phyloP scores from a whole-genome alignment of 129 eudicot genomes.

The Flaveria bidentis region DNA sequence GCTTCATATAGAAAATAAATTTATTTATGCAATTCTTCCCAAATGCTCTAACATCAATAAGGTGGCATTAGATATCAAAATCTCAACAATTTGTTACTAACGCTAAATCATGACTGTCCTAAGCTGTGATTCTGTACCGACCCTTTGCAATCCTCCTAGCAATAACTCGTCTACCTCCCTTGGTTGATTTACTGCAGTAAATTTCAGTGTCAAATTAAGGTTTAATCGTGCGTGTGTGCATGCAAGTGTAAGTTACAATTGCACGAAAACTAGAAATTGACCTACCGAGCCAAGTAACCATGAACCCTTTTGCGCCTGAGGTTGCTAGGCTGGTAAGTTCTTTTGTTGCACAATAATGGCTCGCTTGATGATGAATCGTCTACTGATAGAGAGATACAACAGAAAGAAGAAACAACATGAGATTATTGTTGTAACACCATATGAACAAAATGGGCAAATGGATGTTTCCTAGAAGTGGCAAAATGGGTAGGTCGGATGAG shows the following conservation, averaged over 20 bases:
- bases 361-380: conserved; percentile 59
- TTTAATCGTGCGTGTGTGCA: neutral
- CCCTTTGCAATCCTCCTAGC: conserved; percentile 91
- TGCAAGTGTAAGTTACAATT: conserved; percentile 3
- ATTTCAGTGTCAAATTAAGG: neutral
- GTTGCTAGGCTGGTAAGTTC: conserved; percentile 93
- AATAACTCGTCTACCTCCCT: conserved; percentile 90
- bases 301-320: conserved; percentile 77
- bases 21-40: conserved; percentile 10
- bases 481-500: neutral
- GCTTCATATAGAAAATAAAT: neutral
- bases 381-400: conserved; percentile 27
- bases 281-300: conserved; percentile 81
- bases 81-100: conserved; percentile 15
- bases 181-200: conserved; percentile 78
- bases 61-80: conserved; percentile 18
- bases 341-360: conserved; percentile 63
- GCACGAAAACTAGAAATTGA: conserved; percentile 20
- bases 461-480: neutral
- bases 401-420: neutral
- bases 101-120: conserved; percentile 20
- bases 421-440: neutral
- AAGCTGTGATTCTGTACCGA: conserved; percentile 79
- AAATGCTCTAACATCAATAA: conserved; percentile 16
- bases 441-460: neutral